These are phyloP conservation scores for Amyloporia xantha DNA, from an alignment of 768 basidiomycete genomes.

Conservation along the genomic window DNA sequence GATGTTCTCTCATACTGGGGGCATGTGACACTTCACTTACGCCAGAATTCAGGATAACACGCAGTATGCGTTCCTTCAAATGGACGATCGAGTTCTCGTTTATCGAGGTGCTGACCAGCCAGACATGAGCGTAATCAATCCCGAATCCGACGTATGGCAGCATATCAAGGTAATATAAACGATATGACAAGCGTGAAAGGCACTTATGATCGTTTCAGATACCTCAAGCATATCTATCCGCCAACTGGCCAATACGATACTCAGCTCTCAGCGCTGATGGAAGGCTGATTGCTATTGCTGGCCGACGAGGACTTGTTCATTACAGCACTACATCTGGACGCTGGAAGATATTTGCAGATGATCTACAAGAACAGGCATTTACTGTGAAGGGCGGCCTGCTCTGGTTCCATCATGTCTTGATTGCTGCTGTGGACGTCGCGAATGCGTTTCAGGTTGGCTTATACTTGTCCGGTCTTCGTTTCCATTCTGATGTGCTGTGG, in stretches of 20 bases:
- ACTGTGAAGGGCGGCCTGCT: constrained; percentile 83
- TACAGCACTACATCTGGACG: constrained; percentile 92
- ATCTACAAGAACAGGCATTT: constrained; percentile 82
- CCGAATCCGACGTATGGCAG: constrained; percentile 97
- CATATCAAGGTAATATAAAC: constrained; percentile 72
- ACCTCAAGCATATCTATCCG: constrained; percentile 79
- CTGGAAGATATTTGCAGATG: constrained; percentile 86
- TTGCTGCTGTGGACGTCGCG: constrained; percentile 81
- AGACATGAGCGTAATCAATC: constrained; percentile 97
- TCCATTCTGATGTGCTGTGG: no score
- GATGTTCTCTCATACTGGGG: constrained; percentile 4
- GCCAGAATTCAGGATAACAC: constrained; percentile 73
- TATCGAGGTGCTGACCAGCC: constrained; percentile 97
- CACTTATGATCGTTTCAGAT: constrained; percentile 46
- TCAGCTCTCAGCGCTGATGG: constrained; percentile 89
- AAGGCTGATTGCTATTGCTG: constrained; percentile 86
- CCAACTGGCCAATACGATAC: constrained; percentile 93
- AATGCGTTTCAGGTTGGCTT: constrained; percentile 71
- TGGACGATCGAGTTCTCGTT: constrained; percentile 89
- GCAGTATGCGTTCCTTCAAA: constrained; percentile 89
- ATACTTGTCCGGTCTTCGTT: no score
- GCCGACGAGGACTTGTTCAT: constrained; percentile 83
- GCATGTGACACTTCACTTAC: constrained; percentile 3
- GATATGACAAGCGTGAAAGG: neutral
- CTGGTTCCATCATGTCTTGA: constrained; percentile 95